These are phyloP conservation scores for Microbotryum violaceum DNA, from an alignment of 1,284 basidiomycete genomes.

Conservation along the genomic window DNA sequence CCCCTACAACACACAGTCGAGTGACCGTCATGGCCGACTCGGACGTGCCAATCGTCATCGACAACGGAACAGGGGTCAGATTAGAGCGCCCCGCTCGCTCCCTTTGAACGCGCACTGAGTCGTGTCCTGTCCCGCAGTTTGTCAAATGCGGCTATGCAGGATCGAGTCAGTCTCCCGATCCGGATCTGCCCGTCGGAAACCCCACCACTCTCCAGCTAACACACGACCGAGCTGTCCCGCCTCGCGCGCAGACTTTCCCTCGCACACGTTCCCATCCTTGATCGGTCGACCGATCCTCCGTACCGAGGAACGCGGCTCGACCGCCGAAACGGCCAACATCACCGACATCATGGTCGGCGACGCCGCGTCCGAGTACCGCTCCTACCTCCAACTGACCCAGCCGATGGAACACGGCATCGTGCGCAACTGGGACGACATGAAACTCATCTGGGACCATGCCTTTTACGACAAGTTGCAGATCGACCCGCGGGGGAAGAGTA, in stretches of 20 bases:
- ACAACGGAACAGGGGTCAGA: conserved; percentile 93
- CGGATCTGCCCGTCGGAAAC: neutral
- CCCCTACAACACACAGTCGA: too few relatives aligned
- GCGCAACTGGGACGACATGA: conserved; percentile 99
- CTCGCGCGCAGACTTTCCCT: conserved; percentile 65
- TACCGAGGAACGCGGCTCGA: conserved; percentile 80
- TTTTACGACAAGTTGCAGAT: conserved; percentile 91
- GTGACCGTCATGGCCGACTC: conserved; percentile 14
- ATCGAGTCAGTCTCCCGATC: conserved; percentile 49
- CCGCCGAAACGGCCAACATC: conserved; percentile 53
- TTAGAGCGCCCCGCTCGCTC: conserved; percentile 4
- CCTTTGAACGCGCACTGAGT: neutral
- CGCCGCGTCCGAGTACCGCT: conserved; percentile 76
- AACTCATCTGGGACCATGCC: conserved; percentile 95
- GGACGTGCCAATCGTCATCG: conserved; percentile 71
- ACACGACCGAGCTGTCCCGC: neutral
- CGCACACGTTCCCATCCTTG: conserved; percentile 95
- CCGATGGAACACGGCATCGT: conserved; percentile 99
- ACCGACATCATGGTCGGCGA: conserved; percentile 78
- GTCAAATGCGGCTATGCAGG: conserved; percentile 98
- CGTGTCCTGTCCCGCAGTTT: conserved; percentile 52
- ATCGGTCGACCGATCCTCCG: conserved; percentile 94
- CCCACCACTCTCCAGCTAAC: neutral
- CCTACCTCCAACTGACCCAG: conserved; percentile 91
- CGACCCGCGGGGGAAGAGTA: conserved; percentile 78